These are phyloP conservation scores for Pterocarpus macrocarpus DNA, from an alignment of 306 rosid genomes.

Conservation along the genomic window DNA sequence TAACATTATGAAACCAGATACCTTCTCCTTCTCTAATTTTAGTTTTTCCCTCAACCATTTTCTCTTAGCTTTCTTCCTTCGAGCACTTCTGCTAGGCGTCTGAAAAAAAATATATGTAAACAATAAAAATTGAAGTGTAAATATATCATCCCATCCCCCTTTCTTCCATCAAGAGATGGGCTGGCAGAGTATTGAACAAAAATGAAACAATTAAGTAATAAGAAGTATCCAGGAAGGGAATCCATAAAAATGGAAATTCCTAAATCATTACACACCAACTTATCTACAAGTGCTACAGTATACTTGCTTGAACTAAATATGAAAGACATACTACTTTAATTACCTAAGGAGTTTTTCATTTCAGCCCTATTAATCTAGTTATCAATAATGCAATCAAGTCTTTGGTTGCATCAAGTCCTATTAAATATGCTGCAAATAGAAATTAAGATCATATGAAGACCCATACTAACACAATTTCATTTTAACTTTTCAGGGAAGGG, in stretches of 20 bases:
- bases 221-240: slow-evolving; percentile 13
- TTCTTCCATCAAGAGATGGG: not conserved
- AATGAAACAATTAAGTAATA: not conserved
- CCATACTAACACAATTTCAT: not conserved
- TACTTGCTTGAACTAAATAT: slow-evolving; percentile 12
- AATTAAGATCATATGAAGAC: not conserved
- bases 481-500: not conserved
- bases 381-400: not conserved
- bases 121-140: not conserved
- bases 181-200: not conserved
- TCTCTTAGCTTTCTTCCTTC: slow-evolving; percentile 87
- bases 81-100: slow-evolving; percentile 90
- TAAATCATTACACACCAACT: slow-evolving; percentile 28
- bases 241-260: slow-evolving; percentile 31
- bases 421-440: not conserved
- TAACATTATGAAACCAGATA: slow-evolving; percentile 45
- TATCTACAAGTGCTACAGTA: slow-evolving; percentile 19
- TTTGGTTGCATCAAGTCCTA: slow-evolving; percentile 2
- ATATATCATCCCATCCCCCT: not conserved
- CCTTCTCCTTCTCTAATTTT: slow-evolving; percentile 69
- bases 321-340: not conserved
- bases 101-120: slow-evolving; percentile 46
- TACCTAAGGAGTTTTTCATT: not conserved
- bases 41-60: slow-evolving; percentile 83
- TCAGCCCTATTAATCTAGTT: not conserved